A percentile compares a stretch with the other conserved stretches of the same genome.
These are phyloP conservation scores for Fusarium sp. DNA, from an alignment of 2,329 filamentous ascomycete genomes.

Conservation along the genomic window DNA sequence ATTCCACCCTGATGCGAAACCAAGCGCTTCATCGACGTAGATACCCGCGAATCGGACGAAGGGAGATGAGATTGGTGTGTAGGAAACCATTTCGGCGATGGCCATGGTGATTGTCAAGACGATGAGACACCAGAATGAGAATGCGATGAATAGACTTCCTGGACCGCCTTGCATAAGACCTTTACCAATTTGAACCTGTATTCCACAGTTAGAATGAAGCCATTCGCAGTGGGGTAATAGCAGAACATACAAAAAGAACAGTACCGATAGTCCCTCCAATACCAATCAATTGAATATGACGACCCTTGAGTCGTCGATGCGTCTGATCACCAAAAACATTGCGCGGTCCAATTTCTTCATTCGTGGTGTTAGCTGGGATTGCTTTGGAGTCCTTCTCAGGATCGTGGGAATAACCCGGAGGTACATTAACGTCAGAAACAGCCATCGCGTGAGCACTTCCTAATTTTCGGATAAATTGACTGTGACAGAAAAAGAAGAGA, in stretches of 20 bases:
- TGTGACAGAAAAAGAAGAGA: not conserved
- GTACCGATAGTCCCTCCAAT: slow-evolving; percentile 75
- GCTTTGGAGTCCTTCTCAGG: slow-evolving; percentile 37
- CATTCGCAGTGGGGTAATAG: not conserved
- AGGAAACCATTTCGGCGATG: slow-evolving; percentile 82
- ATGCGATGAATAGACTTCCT: slow-evolving; percentile 67
- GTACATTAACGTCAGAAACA: slow-evolving; percentile 14
- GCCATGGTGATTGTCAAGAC: slow-evolving; percentile 69
- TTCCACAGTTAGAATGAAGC: not conserved
- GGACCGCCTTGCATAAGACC: slow-evolving; percentile 69
- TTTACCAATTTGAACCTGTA: slow-evolving; percentile 65
- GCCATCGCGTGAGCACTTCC: slow-evolving; percentile 21
- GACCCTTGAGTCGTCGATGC: slow-evolving; percentile 64
- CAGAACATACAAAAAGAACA: slow-evolving; percentile 62
- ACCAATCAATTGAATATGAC: slow-evolving; percentile 69
- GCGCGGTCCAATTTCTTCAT: not conserved
- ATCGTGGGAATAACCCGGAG: slow-evolving; percentile 38
- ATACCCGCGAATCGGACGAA: slow-evolving; percentile 82
- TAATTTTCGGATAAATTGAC: not conserved
- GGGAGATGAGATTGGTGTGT: slow-evolving; percentile 79
- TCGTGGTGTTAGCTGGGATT: not conserved
- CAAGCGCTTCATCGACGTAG: slow-evolving; percentile 80
- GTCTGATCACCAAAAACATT: slow-evolving; percentile 47
- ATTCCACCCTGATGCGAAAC: slow-evolving; percentile 78
- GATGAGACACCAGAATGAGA: slow-evolving; percentile 70